phyloP scores from a whole-genome alignment of 805 yeast species.

The Saccharomycopsis sp. region DNA sequence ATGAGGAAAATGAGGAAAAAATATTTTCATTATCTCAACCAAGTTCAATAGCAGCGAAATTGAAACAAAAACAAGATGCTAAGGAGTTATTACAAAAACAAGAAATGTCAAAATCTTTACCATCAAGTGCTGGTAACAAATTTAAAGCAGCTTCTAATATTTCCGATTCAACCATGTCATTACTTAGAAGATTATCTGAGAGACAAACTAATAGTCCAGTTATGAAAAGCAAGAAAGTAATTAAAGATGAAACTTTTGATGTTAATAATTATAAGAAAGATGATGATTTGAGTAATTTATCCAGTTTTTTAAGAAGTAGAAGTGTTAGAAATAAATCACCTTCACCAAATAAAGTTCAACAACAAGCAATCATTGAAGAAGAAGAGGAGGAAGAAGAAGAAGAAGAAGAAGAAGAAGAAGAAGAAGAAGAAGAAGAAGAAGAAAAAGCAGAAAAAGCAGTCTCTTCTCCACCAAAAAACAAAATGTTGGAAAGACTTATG shows the following conservation, averaged over 20 bases:
- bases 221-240: not conserved
- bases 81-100: not conserved
- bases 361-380: constrained; percentile 7
- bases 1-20: constrained; percentile 1
- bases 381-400: constrained; percentile 9
- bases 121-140: constrained; percentile 1
- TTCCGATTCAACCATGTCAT: constrained; percentile 11
- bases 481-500: constrained; percentile 2
- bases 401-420: constrained; percentile 7
- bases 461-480: not conserved
- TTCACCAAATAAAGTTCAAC: not conserved
- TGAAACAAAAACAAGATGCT: constrained; percentile 6
- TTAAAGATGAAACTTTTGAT: constrained; percentile 2
- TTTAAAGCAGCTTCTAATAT: constrained; percentile 12
- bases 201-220: constrained; percentile 7
- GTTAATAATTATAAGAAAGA: constrained; percentile 8
- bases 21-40: constrained; percentile 17
- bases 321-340: constrained; percentile 1
- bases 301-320: constrained; percentile 10
- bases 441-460: not conserved
- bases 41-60: constrained; percentile 11
- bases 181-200: constrained; percentile 11
- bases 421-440: constrained; percentile 2
- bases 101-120: constrained; percentile 9
- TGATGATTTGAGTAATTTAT: constrained; percentile 11